These are phyloP conservation scores for Phaeophleospora eucalypticola DNA, from an alignment of 2,329 filamentous ascomycete species.

Conservation along the genomic window DNA sequence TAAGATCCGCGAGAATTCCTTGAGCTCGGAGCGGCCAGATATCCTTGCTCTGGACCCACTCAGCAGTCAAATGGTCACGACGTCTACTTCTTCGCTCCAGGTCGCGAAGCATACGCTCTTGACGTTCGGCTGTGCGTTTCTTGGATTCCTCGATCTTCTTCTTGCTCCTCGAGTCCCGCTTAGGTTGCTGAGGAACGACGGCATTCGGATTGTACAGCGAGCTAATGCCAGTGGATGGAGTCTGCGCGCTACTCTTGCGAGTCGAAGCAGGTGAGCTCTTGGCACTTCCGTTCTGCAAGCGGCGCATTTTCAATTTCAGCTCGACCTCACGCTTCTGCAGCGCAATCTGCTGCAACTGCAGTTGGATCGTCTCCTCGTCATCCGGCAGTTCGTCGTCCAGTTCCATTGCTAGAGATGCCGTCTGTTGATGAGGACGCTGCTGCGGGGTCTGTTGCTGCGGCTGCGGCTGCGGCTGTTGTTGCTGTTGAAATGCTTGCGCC, in stretches of 20 bases:
- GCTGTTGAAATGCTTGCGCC: constrained; percentile 23
- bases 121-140: constrained; percentile 33
- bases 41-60: constrained; percentile 37
- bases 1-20: constrained; percentile 32
- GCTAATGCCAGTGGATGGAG: constrained; percentile 16
- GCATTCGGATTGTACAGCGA: constrained; percentile 25
- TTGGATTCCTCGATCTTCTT: constrained; percentile 38
- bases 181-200: constrained; percentile 24
- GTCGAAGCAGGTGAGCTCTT: constrained; percentile 10
- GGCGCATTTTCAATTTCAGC: constrained; percentile 34
- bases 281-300: constrained; percentile 28
- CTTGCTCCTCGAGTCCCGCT: constrained; percentile 35
- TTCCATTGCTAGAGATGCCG: constrained; percentile 17
- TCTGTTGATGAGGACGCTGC: constrained; percentile 20
- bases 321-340: constrained; percentile 36
- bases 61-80: constrained; percentile 35
- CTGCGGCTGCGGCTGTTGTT: constrained; percentile 24
- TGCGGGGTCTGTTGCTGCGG: constrained; percentile 26
- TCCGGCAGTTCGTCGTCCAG: constrained; percentile 27
- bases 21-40: constrained; percentile 37
- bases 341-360: constrained; percentile 35
- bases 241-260: constrained; percentile 12
- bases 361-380: constrained; percentile 35
- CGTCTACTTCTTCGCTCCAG: constrained; percentile 35
- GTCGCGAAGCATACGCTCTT: constrained; percentile 35